Evolutionary conservation across 2,329 filamentous ascomycete species (phyloP), one percentile per base, ranked within the genome.

Genomic region (Periglandula ipomoeae): DNA sequence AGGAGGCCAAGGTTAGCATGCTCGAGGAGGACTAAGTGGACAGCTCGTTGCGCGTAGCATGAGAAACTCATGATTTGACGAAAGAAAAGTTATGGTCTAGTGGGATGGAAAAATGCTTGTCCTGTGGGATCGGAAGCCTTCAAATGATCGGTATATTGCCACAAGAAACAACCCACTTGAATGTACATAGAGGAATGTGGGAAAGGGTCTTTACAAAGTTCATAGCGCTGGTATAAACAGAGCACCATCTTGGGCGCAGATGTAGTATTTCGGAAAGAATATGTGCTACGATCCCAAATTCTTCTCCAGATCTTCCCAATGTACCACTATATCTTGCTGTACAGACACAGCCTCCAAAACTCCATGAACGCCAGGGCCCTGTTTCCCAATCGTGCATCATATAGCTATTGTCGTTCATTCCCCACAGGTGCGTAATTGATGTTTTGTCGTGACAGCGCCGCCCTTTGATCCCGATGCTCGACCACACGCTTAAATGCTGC

Each of bases 401-500:
- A 3, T 17, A 23, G 4, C 37, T 9, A 46, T 17, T 17, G 23
- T 20, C 42, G 27, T 37, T 39, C 19, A 41, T 35, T 44, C 10
- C 27, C 23, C 30, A 52, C 50, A 10, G 63, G 59, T 24, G 56
- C 55, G 49, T 68, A 69, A 49, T 50, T 58, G 22, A 58, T 51
- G 27, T 54, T 51, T 43, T 60, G 58, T 30, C 60, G 54, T 17
- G 55, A 59, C 46, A 65, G 61, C 46, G 49, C 59, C 44, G 49
- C 59, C 54, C 55, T 62, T 17, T 54, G 59, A 38, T 66, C 58
- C 23, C 68, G 61, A 57, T 60, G 62, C 45, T 77, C 73, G 26
- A 74, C 49, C 38, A 75, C 59, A 46, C 71, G 72, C 62, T 71
- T 74, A 50, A 75, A 67, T 7, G 68, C 76, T 6, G 80, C 78